phyloP scores from a whole-genome alignment of 768 basidiomycete species.

The Mycena chlorophos region DNA sequence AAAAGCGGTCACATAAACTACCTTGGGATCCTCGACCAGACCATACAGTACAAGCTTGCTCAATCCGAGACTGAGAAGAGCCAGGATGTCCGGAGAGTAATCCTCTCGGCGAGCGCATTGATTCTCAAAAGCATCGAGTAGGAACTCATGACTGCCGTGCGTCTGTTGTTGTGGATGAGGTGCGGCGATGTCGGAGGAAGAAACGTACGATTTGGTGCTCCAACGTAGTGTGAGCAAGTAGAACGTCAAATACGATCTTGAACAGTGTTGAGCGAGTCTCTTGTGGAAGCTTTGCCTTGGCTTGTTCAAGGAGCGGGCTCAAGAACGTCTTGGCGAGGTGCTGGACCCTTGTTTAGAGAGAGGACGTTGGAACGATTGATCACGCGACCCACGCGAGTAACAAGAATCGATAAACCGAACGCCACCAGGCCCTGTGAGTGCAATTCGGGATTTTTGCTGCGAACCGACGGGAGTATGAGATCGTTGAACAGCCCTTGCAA shows the following conservation, averaged over 20 bases:
- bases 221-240: not conserved
- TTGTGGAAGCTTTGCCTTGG: not conserved
- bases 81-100: conserved; percentile 50
- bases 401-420: conserved; percentile 73
- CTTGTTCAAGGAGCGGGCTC: not conserved
- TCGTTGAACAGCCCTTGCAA: conserved; percentile 73
- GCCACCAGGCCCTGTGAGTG: conserved; percentile 67
- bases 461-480: conserved; percentile 84
- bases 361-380: conserved; percentile 58
- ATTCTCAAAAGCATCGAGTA: conserved; percentile 50
- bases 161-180: not conserved
- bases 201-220: not conserved
- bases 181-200: not conserved
- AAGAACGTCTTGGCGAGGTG: not conserved
- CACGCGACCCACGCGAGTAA: conserved; percentile 53
- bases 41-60: conserved; percentile 84
- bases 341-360: conserved; percentile 26
- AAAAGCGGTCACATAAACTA: conserved; percentile 28
- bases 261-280: not conserved
- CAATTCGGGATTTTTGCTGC: conserved; percentile 66
- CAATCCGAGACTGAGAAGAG: conserved; percentile 73
- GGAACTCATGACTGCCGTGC: conserved; percentile 51
- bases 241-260: not conserved
- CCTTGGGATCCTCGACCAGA: conserved; percentile 70
- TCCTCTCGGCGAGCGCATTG: conserved; percentile 44